Conservation (phyloP, 805 yeast species). For the Kazachstania taianensis region DNA sequence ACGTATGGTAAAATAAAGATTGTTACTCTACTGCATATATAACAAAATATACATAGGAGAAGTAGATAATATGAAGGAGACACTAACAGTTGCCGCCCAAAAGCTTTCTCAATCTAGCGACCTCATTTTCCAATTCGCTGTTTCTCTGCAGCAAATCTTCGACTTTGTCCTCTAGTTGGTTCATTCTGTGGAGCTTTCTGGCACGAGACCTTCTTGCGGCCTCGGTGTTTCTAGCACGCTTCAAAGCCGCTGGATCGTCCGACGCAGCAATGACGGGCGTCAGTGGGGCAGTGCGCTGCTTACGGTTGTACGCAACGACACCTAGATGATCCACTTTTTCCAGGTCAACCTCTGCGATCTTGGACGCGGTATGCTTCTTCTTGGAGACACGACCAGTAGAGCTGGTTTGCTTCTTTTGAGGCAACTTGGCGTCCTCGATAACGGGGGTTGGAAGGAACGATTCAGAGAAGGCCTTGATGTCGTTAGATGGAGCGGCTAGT, state of each 20-base stretch:
- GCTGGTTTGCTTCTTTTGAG: slow-evolving; percentile 1
- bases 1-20: no score
- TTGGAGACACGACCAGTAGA: slow-evolving; percentile 22
- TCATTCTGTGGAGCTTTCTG: slow-evolving; percentile 80
- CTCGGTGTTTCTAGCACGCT: slow-evolving; percentile 91
- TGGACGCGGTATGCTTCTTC: slow-evolving; percentile 6
- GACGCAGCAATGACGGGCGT: slow-evolving; percentile 53
- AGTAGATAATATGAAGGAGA: not conserved
- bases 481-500: no score
- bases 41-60: slow-evolving; percentile 1
- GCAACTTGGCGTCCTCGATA: slow-evolving; percentile 20
- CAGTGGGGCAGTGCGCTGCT: slow-evolving; percentile 63
- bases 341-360: not conserved
- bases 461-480: slow-evolving; percentile 4
- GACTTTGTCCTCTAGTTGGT: slow-evolving; percentile 69
- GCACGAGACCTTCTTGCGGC: slow-evolving; percentile 96
- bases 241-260: slow-evolving; percentile 60
- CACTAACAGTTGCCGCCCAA: slow-evolving; percentile 21
- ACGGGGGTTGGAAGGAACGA: slow-evolving; percentile 28
- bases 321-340: slow-evolving; percentile 60
- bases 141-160: slow-evolving; percentile 54
- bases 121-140: slow-evolving; percentile 50
- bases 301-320: slow-evolving; percentile 64
- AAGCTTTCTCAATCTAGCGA: slow-evolving; percentile 45
- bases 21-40: not conserved